Conservation (phyloP, 139 green algal species). For the Raphidocelis subcapitata region DNA sequence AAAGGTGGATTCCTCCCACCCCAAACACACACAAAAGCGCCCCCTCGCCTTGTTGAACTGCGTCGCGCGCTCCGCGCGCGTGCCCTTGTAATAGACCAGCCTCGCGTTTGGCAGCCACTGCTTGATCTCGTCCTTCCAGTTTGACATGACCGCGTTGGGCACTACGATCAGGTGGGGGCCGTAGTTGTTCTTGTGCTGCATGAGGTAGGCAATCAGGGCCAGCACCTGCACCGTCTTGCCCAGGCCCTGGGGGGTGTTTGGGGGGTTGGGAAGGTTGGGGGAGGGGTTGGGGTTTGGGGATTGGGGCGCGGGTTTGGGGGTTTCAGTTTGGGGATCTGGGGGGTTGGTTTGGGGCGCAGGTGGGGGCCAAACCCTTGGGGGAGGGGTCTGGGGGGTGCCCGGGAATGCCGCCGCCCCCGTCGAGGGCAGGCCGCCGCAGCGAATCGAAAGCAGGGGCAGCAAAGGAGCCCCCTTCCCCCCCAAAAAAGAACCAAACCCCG, state of each 20-base stretch:
- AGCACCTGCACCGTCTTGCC: constrained; percentile 98
- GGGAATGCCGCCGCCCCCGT: no score
- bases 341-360: not conserved
- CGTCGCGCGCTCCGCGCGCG: constrained; percentile 70
- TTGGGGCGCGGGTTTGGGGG: constrained; percentile 10
- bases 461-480: not conserved
- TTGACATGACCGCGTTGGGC: constrained; percentile 97
- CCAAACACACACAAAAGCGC: not conserved
- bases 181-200: constrained; percentile 94
- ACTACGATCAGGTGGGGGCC: constrained; percentile 98
- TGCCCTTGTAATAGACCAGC: constrained; percentile 79
- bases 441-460: no score
- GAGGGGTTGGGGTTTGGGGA: no score
- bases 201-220: constrained; percentile 91
- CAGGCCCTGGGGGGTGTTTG: no score
- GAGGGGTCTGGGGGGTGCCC: no score
- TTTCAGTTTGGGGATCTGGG: not conserved
- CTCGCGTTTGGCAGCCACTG: constrained; percentile 84
- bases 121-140: constrained; percentile 94
- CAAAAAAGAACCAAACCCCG: constrained; percentile 20
- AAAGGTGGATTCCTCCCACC: no score
- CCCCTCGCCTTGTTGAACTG: constrained; percentile 49
- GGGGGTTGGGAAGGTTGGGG: no score
- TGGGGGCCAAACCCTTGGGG: no score
- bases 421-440: no score